These are phyloP conservation scores for Kwoniella bestiolae DNA, from an alignment of 768 basidiomycete genomes.

Conservation along the genomic window DNA sequence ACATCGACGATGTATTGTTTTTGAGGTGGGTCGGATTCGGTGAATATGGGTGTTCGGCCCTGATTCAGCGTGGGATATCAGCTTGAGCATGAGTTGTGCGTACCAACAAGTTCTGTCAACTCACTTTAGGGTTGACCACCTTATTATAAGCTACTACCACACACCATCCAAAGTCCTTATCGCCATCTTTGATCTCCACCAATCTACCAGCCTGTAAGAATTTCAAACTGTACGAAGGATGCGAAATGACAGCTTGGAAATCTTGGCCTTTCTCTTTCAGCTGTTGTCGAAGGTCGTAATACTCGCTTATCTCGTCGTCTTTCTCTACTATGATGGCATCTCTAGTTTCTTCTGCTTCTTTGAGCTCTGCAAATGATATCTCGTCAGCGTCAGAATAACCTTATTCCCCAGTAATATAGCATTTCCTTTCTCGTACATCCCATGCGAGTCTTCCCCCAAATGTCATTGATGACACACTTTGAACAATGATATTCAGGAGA, in stretches of 20 bases:
- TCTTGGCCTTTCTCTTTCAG: conserved; percentile 86
- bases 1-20: conserved; percentile 94
- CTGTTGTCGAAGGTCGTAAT: conserved; percentile 91
- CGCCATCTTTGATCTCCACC: conserved; percentile 85
- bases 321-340: conserved; percentile 75
- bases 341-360: conserved; percentile 70
- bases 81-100: background rate
- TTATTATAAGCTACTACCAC: conserved; percentile 91
- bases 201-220: conserved; percentile 91
- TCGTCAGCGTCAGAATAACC: too few relatives aligned
- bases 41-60: conserved; percentile 60
- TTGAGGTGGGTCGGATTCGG: conserved; percentile 72
- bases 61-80: conserved; percentile 3
- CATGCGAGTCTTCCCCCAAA: too few relatives aligned
- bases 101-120: conserved; percentile 46
- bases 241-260: conserved; percentile 88
- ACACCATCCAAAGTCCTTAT: conserved; percentile 95
- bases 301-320: conserved; percentile 80
- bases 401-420: too few relatives aligned
- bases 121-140: conserved; percentile 72
- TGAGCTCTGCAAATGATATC: conserved; percentile 67
- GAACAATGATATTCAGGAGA: too few relatives aligned
- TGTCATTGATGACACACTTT: too few relatives aligned
- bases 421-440: too few relatives aligned
- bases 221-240: conserved; percentile 90